Evolutionary conservation across 495 filamentous ascomycete genomes (phyloP).

Genomic region (Neurospora terricola): DNA sequence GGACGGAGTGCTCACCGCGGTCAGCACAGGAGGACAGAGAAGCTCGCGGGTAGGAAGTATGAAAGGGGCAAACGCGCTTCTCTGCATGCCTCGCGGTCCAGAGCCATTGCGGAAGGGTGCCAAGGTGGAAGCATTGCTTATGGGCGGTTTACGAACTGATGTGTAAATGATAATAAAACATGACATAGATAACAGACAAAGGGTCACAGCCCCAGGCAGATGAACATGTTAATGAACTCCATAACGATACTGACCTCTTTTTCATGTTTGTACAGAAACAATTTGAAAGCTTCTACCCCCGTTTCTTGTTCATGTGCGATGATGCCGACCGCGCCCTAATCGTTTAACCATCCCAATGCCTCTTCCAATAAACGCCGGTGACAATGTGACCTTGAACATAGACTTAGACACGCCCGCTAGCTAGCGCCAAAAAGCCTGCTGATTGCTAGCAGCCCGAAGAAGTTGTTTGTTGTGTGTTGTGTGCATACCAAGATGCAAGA

Average conservation of each 20-base stretch:
- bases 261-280: constrained; percentile 9
- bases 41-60: constrained; percentile 86
- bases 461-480: neutral
- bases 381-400: constrained; percentile 18
- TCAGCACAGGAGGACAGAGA: constrained; percentile 80
- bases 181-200: neutral
- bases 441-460: neutral
- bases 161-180: constrained; percentile 3
- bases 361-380: constrained; percentile 26
- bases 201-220: neutral
- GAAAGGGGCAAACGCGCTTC: constrained; percentile 74
- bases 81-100: constrained; percentile 55
- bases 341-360: constrained; percentile 14
- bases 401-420: constrained; percentile 14
- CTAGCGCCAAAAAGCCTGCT: neutral
- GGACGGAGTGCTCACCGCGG: constrained; percentile 59
- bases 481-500: neutral
- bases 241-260: constrained; percentile 15
- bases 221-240: neutral
- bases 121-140: constrained; percentile 36
- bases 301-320: constrained; percentile 6
- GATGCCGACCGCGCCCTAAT: constrained; percentile 18
- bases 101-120: constrained; percentile 32
- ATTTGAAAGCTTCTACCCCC: constrained; percentile 10
- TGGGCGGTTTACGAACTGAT: constrained; percentile 27